Conservation (phyloP, 2,329 filamentous ascomycete species). For the Phyllosticta citribraziliensis region DNA sequence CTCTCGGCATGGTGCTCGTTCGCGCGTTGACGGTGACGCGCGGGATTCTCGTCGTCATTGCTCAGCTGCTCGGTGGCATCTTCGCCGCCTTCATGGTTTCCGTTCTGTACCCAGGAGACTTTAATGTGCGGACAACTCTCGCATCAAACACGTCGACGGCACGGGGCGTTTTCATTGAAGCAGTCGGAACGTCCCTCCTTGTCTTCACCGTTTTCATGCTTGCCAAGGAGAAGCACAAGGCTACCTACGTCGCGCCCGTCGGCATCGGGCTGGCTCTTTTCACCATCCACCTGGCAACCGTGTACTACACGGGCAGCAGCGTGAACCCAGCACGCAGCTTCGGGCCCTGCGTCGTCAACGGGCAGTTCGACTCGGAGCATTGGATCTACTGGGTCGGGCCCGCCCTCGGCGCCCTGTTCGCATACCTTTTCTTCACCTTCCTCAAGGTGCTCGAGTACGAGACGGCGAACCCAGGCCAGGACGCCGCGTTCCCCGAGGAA, state of each 20-base stretch:
- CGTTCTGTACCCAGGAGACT: conserved; percentile 25
- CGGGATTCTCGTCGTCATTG: conserved; percentile 22
- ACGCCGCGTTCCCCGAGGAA: conserved; percentile 35
- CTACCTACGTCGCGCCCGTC: conserved; percentile 60
- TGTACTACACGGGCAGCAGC: conserved; percentile 35
- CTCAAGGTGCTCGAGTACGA: conserved; percentile 42
- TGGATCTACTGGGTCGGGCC: conserved; percentile 41
- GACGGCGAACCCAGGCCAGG: conserved; percentile 39
- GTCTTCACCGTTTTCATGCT: conserved; percentile 46
- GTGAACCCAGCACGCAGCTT: conserved; percentile 34
- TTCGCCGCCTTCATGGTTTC: conserved; percentile 24
- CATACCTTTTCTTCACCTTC: conserved; percentile 39
- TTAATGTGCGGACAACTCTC: conserved; percentile 28
- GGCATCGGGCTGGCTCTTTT: conserved; percentile 65
- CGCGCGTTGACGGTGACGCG: conserved; percentile 19
- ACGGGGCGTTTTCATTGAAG: conserved; percentile 30
- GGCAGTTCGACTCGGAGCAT: conserved; percentile 29
- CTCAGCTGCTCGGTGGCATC: conserved; percentile 29
- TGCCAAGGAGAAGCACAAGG: conserved; percentile 63
- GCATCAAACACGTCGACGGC: conserved; percentile 21
- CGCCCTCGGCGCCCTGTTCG: conserved; percentile 34
- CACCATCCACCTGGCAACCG: conserved; percentile 45
- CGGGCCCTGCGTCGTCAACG: conserved; percentile 31
- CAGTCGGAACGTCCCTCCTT: conserved; percentile 30
- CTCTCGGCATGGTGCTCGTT: conserved; percentile 27